Percentiles rank a stretch among this genome's conserved stretches.
phyloP scores from a whole-genome alignment of 2,329 filamentous ascomycete species.

The Rasamsonia emersonii region DNA sequence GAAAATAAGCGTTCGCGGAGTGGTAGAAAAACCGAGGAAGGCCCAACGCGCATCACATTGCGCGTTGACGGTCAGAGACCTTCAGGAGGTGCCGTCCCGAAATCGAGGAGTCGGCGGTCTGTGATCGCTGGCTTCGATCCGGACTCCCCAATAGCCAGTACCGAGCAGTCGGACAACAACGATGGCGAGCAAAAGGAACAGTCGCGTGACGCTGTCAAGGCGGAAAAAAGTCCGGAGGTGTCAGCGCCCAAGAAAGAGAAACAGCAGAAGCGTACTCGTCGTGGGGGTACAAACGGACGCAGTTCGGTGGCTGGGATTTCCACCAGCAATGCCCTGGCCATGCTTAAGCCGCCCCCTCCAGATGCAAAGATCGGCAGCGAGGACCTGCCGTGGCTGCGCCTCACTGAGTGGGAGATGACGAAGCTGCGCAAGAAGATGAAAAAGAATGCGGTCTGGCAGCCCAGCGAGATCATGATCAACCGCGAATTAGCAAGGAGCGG shows the following conservation, averaged over 20 bases:
- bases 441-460: constrained; percentile 62
- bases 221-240: constrained; percentile 7
- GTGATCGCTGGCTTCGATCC: constrained; percentile 30
- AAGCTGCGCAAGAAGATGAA: constrained; percentile 60
- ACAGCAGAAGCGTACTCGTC: constrained; percentile 20
- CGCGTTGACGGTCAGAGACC: constrained; percentile 26
- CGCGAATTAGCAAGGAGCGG: constrained; percentile 53
- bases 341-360: constrained; percentile 50
- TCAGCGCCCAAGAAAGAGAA: constrained; percentile 37
- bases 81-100: constrained; percentile 18
- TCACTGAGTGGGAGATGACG: constrained; percentile 61
- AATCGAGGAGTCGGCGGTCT: constrained; percentile 29
- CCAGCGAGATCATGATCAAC: constrained; percentile 58
- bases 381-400: constrained; percentile 54
- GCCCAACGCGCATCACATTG: constrained; percentile 32
- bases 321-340: constrained; percentile 52
- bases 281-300: constrained; percentile 47
- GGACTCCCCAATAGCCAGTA: constrained; percentile 38
- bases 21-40: constrained; percentile 29
- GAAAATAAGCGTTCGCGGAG: constrained; percentile 30
- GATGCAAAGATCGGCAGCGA: constrained; percentile 53
- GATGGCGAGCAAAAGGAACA: constrained; percentile 7
- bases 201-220: constrained; percentile 8
- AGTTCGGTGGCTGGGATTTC: constrained; percentile 49
- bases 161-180: constrained; percentile 37